Percentiles rank a stretch among this genome's conserved stretches.
These are phyloP conservation scores for Saussurea involucrata DNA, from an alignment of 129 eudicot species.

Conservation along the genomic window DNA sequence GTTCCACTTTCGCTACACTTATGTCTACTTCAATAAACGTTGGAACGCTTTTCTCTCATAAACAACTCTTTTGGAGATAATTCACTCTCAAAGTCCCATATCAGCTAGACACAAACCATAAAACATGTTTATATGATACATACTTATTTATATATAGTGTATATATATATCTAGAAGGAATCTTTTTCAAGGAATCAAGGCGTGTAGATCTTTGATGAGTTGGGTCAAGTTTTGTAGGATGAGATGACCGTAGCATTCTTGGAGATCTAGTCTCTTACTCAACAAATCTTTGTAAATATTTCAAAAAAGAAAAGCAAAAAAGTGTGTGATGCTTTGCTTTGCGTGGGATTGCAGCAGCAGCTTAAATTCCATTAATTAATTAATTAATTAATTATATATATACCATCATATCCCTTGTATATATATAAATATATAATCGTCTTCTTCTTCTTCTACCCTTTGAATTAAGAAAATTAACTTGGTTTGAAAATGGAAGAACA, in stretches of 20 bases:
- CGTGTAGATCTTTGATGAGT: neutral
- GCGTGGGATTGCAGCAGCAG: slow-evolving; percentile 71
- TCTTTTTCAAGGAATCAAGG: neutral
- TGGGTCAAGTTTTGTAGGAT: neutral
- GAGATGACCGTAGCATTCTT: neutral
- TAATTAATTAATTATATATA: no score
- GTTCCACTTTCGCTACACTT: neutral
- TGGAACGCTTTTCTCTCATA: neutral
- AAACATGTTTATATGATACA: neutral
- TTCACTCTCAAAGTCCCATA: neutral
- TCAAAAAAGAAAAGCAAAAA: neutral
- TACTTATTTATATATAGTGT: no score
- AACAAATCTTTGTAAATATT: neutral
- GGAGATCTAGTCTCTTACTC: neutral
- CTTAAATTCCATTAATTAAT: slow-evolving; percentile 22
- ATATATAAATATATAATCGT: neutral
- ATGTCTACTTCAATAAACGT: neutral
- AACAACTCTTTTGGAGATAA: neutral
- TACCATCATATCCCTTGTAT: no score
- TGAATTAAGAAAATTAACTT: neutral
- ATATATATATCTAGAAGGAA: neutral
- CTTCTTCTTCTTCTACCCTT: neutral
- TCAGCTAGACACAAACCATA: neutral
- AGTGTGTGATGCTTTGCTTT: slow-evolving; percentile 24
- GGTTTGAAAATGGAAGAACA: slow-evolving; percentile 59